Evolutionary conservation across 805 yeast species (phyloP), one percentile per base, ranked within the genome.

Genomic region (Kodamaea laetipori): DNA sequence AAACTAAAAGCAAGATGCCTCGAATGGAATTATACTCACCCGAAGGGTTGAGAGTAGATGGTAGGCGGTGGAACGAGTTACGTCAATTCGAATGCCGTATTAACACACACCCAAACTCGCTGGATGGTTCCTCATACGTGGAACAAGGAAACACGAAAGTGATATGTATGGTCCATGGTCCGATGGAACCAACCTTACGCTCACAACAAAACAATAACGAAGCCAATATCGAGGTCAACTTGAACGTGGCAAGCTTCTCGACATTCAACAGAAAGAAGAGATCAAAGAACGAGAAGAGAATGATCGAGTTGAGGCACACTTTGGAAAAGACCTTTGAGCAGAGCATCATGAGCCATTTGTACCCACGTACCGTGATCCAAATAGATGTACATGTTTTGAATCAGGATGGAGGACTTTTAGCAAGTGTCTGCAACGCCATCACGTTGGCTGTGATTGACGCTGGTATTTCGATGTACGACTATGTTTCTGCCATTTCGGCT

Each of bases 391-490:
- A 87, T 51, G 90, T 94, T 0, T 69, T 94, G 41, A 81, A 89
- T 10, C 88, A 89, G 56, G 99, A 94, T 57, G 99, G 99, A 28
- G 96, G 96, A 0, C 59, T 92, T 18, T 63, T 92, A 50, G 79
- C 96, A 0, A 74, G 86, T 1, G 80, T 94, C 51, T 74, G 88
- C 33, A 94, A 94, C 60, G 87, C 97, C 7, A 78, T 87, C 33
- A 88, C 97, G 1, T 68, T 94, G 54, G 97, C 96, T 0, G 71
- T 94, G 34, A 81, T 94, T 25, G 98, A 94, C 65, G 97, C 98
- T 1, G 98, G 98, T 39, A 83, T 94, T 36, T 85, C 97, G 4
- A 83, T 94, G 84, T 86, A 84, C 58, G 98, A 94, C 60, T 90
- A 88, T 59, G 84, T 92, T 11, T 78, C 89, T 43, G 81, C 95